A percentile compares a stretch with the other conserved stretches of the same genome.
phyloP scores from a whole-genome alignment of 129 eudicot species.

The Lonicera japonica region DNA sequence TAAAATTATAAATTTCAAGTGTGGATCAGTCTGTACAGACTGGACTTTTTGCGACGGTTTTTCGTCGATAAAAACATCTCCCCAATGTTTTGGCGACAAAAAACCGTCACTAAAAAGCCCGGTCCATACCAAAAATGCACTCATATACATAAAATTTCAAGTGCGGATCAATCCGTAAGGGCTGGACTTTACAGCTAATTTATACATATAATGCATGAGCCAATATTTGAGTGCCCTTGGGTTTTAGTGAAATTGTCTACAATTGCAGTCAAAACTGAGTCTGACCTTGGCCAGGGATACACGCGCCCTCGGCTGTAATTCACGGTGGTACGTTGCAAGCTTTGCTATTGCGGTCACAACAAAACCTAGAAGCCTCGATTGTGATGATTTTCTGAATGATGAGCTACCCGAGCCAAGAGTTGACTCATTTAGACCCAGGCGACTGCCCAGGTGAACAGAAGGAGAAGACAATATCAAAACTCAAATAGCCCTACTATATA shows the following conservation, averaged over 20 bases:
- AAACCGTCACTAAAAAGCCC: too few species aligned
- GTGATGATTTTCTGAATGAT: constrained; percentile 66
- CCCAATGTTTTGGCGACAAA: too few species aligned
- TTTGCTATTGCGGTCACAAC: constrained; percentile 97
- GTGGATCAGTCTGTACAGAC: too few species aligned
- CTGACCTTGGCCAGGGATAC: constrained; percentile 88
- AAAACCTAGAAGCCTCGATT: constrained; percentile 89
- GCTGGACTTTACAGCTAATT: not conserved
- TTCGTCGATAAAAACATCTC: too few species aligned
- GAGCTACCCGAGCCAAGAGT: constrained; percentile 54
- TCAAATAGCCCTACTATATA: not conserved
- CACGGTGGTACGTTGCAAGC: constrained; percentile 88
- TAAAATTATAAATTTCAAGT: too few species aligned
- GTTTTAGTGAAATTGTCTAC: too few species aligned
- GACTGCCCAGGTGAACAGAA: constrained; percentile 32
- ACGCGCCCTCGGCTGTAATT: constrained; percentile 85
- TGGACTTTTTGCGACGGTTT: too few species aligned
- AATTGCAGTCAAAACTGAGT: not conserved
- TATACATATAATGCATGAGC: not conserved
- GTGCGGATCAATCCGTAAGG: too few species aligned
- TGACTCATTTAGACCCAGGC: constrained; percentile 73
- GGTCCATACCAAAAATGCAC: too few species aligned
- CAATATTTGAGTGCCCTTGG: not conserved
- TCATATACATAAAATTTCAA: too few species aligned
- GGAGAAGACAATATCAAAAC: constrained; percentile 18